Conservation (phyloP, 2,329 filamentous ascomycete genomes). For the Graphiopsis chlorocephala region DNA sequence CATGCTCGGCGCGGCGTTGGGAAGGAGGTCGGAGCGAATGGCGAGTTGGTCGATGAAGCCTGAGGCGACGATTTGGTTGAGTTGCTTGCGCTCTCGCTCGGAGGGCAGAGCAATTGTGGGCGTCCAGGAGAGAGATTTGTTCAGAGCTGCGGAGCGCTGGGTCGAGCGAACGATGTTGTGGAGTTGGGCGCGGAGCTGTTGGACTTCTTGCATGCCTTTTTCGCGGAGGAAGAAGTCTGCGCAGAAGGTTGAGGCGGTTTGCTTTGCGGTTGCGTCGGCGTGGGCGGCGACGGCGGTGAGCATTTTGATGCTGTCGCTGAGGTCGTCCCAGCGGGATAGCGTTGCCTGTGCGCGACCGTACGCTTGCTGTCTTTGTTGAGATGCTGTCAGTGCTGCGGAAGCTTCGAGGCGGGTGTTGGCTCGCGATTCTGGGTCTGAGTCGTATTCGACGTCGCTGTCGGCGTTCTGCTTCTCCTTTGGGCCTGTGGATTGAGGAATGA, state of each 20-base stretch:
- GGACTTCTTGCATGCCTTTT: slow-evolving; percentile 83
- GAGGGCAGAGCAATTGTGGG: slow-evolving; percentile 55
- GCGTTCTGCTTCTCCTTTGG: slow-evolving; percentile 39
- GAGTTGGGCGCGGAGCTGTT: slow-evolving; percentile 79
- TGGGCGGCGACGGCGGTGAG: slow-evolving; percentile 87
- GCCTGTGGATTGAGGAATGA: slow-evolving; percentile 62
- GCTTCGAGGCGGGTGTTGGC: slow-evolving; percentile 7
- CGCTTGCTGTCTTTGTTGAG: slow-evolving; percentile 62
- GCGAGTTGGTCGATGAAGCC: slow-evolving; percentile 95
- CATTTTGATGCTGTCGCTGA: slow-evolving; percentile 84
- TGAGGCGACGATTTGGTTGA: slow-evolving; percentile 88
- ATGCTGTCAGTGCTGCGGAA: slow-evolving; percentile 47
- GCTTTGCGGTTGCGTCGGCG: slow-evolving; percentile 61
- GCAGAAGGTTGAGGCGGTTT: slow-evolving; percentile 59
- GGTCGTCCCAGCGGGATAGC: slow-evolving; percentile 77
- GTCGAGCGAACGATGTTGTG: slow-evolving; percentile 66
- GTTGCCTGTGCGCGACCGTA: slow-evolving; percentile 72
- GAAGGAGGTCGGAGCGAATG: slow-evolving; percentile 79
- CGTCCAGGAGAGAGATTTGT: slow-evolving; percentile 30
- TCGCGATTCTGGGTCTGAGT: slow-evolving; percentile 11
- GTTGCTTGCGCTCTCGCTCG: slow-evolving; percentile 65
- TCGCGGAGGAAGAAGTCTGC: slow-evolving; percentile 77
- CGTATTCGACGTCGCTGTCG: slow-evolving; percentile 50
- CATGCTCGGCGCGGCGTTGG: slow-evolving; percentile 57
- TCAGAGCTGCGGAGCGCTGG: slow-evolving; percentile 12